Conservation (phyloP, 192 early-diverging fungal species). For the Linnemannia schmuckeri region DNA sequence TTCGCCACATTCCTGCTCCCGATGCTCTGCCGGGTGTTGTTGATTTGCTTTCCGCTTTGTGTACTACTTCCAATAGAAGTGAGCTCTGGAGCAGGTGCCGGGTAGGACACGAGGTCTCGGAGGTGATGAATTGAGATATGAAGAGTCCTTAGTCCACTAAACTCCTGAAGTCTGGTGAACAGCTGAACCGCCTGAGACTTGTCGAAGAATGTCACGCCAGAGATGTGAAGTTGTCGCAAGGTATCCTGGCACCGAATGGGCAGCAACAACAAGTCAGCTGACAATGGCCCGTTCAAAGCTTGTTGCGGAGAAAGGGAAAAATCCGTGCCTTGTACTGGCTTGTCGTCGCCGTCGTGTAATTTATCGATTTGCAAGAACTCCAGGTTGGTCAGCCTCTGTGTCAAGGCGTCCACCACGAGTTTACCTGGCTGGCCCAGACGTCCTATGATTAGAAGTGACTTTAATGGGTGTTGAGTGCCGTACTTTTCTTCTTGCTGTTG, state of each 20-base stretch:
- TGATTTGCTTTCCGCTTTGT: not conserved
- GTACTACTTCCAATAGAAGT: not conserved
- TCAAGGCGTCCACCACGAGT: not conserved
- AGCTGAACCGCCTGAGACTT: not conserved
- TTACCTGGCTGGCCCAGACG: not conserved
- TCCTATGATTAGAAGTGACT: not conserved
- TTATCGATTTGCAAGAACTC: not conserved
- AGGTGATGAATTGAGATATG: not conserved
- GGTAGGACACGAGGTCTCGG: not conserved
- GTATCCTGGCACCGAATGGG: not conserved
- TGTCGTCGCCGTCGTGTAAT: not conserved
- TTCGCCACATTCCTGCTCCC: not conserved
- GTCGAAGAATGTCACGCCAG: not conserved
- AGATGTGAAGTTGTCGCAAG: not conserved
- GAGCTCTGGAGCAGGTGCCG: not conserved
- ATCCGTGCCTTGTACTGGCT: not conserved
- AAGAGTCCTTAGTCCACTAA: not conserved
- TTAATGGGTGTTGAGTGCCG: constrained; percentile 6
- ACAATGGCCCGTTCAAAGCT: not conserved
- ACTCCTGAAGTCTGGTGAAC: not conserved
- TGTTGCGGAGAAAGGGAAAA: not conserved
- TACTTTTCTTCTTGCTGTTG: not conserved
- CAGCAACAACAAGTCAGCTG: not conserved
- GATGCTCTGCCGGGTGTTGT: not conserved
- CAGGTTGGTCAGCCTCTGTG: not conserved